Percentiles rank a stretch among this genome's conserved stretches.
phyloP scores from a whole-genome alignment of 768 basidiomycete species.

The Mycena maculata region DNA sequence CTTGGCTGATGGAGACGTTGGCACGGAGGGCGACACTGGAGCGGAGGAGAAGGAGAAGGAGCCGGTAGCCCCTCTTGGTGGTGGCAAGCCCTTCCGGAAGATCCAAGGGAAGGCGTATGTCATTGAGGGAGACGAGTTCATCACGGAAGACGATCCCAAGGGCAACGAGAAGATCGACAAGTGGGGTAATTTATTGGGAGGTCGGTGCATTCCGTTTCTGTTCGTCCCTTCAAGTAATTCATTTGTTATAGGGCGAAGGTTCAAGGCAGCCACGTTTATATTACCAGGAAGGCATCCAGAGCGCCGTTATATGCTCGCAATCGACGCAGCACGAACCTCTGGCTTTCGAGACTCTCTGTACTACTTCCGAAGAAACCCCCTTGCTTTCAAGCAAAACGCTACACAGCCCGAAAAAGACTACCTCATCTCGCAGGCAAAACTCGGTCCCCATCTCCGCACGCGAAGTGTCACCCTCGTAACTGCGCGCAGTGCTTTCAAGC shows the following conservation, averaged over 20 bases:
- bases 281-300: constrained; percentile 87
- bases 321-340: constrained; percentile 95
- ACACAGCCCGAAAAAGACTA: constrained; percentile 92
- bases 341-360: constrained; percentile 98
- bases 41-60: constrained; percentile 47
- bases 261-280: constrained; percentile 91
- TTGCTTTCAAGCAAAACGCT: constrained; percentile 91
- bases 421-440: constrained; percentile 88
- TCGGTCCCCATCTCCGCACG: constrained; percentile 89
- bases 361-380: constrained; percentile 92
- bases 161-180: constrained; percentile 94
- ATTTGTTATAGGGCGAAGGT: constrained; percentile 72
- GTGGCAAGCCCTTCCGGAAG: constrained; percentile 77
- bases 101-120: constrained; percentile 81
- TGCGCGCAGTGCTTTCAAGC: constrained; percentile 92
- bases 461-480: constrained; percentile 95
- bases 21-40: constrained; percentile 50
- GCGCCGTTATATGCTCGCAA: constrained; percentile 93
- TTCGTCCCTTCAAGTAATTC: constrained; percentile 15
- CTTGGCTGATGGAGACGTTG: constrained; percentile 48
- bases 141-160: constrained; percentile 83
- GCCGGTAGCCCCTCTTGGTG: constrained; percentile 58
- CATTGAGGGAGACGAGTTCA: constrained; percentile 91
- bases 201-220: constrained; percentile 55
- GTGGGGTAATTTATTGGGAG: constrained; percentile 85